These are phyloP conservation scores for Phytophthora foliorum DNA, from an alignment of 352 stramenopile genomes.

Conservation along the genomic window DNA sequence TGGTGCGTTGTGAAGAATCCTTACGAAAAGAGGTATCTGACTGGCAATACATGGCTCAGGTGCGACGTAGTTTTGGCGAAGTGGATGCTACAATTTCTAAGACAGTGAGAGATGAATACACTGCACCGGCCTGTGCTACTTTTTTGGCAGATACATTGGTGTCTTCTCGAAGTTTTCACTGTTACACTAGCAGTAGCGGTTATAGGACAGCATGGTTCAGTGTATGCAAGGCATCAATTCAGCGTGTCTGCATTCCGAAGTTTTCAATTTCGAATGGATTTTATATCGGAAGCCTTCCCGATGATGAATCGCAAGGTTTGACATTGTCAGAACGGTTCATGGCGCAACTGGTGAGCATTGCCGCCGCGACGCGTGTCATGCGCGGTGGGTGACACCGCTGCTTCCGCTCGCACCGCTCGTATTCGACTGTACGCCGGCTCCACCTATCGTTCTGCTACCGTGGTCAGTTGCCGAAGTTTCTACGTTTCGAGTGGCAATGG, in stretches of 20 bases:
- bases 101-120: not conserved
- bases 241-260: not conserved
- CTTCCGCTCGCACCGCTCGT: not conserved
- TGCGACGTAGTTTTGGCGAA: not conserved
- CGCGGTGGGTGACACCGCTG: not conserved
- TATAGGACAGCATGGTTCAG: not conserved
- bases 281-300: not conserved
- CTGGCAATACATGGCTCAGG: slow-evolving; percentile 2
- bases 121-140: not conserved
- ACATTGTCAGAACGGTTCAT: slow-evolving; percentile 2
- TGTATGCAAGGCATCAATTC: not conserved
- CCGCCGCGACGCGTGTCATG: slow-evolving; percentile 7
- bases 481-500: not conserved
- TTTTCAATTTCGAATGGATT: slow-evolving; percentile 4
- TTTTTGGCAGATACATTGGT: not conserved
- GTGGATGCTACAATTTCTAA: not conserved
- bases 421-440: not conserved
- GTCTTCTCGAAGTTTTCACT: not conserved
- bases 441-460: not conserved
- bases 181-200: not conserved
- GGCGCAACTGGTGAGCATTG: slow-evolving; percentile 2
- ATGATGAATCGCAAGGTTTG: not conserved
- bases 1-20: not conserved
- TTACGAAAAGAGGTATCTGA: not conserved
- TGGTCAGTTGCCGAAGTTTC: not conserved